A percentile compares a stretch with the other conserved stretches of the same genome.
These are phyloP conservation scores for Puccinia hordei DNA, from an alignment of 1,284 basidiomycete species.

Conservation along the genomic window DNA sequence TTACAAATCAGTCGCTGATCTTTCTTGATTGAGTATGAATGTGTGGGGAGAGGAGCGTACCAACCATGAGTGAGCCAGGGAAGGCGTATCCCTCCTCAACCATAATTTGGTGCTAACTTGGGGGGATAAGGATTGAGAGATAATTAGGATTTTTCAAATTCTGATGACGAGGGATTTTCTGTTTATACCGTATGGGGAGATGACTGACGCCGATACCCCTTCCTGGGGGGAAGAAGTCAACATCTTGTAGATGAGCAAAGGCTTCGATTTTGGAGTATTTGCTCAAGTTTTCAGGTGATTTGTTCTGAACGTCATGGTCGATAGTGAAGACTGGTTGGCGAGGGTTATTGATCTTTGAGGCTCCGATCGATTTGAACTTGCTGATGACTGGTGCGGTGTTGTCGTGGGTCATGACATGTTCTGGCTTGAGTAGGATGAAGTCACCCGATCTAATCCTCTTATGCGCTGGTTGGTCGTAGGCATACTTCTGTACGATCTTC, in stretches of 20 bases:
- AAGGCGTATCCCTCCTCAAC: slow-evolving; percentile 96
- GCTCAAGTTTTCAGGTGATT: slow-evolving; percentile 83
- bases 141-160: slow-evolving; percentile 1
- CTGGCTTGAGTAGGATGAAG: slow-evolving; percentile 97
- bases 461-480: slow-evolving; percentile 76
- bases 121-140: background rate
- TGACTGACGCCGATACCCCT: slow-evolving; percentile 78
- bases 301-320: slow-evolving; percentile 98
- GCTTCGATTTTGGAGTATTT: slow-evolving; percentile 92
- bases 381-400: slow-evolving; percentile 49
- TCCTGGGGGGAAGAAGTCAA: slow-evolving; percentile 97
- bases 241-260: slow-evolving; percentile 79
- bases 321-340: slow-evolving; percentile 91
- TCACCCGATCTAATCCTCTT: slow-evolving; percentile 83
- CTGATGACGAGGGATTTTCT: slow-evolving; percentile 34
- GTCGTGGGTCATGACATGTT: slow-evolving; percentile 63
- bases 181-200: no score
- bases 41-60: slow-evolving; percentile 58
- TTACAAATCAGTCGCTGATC: background rate
- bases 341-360: slow-evolving; percentile 78
- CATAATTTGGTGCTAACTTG: slow-evolving; percentile 74
- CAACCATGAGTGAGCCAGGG: slow-evolving; percentile 75
- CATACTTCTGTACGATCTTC: slow-evolving; percentile 96
- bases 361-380: slow-evolving; percentile 93
- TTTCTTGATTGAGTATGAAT: background rate